Conservation (phyloP, 2,329 filamentous ascomycete genomes). For the Colletotrichum higginsianum region DNA sequence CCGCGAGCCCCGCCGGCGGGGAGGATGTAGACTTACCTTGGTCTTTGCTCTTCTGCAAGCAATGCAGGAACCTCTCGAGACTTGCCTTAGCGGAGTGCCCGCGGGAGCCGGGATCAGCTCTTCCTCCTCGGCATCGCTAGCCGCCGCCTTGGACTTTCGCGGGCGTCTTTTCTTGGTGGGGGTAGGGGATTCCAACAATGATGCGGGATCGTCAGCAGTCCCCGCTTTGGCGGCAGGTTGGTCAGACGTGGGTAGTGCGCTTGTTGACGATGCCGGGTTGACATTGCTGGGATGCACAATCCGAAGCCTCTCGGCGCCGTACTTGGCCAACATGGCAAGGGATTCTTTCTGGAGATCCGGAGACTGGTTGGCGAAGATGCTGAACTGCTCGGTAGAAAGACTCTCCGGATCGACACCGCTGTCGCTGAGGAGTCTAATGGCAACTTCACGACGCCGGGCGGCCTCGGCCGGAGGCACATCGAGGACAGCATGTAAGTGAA, state of each 20-base stretch:
- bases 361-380: conserved; percentile 73
- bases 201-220: conserved; percentile 34
- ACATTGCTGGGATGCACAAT: conserved; percentile 67
- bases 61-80: conserved; percentile 54
- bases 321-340: conserved; percentile 69
- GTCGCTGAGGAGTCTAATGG: conserved; percentile 62
- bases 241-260: conserved; percentile 46
- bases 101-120: conserved; percentile 15
- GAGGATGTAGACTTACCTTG: conserved; percentile 52
- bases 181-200: conserved; percentile 19
- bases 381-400: conserved; percentile 69
- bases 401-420: conserved; percentile 67
- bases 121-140: conserved; percentile 1
- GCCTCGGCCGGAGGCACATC: conserved; percentile 61
- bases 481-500: conserved; percentile 40
- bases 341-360: conserved; percentile 69
- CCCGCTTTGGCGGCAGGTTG: conserved; percentile 34
- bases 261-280: conserved; percentile 47
- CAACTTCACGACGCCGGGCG: conserved; percentile 64
- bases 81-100: conserved; percentile 27
- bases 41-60: conserved; percentile 54
- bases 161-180: conserved; percentile 39
- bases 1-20: no score
- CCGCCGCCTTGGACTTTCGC: conserved; percentile 34
- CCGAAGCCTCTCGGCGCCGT: conserved; percentile 70